Percentiles rank a stretch among this genome's conserved stretches.
These are phyloP conservation scores for Hortaea werneckii DNA, from an alignment of 2,329 filamentous ascomycete genomes.

Conservation along the genomic window DNA sequence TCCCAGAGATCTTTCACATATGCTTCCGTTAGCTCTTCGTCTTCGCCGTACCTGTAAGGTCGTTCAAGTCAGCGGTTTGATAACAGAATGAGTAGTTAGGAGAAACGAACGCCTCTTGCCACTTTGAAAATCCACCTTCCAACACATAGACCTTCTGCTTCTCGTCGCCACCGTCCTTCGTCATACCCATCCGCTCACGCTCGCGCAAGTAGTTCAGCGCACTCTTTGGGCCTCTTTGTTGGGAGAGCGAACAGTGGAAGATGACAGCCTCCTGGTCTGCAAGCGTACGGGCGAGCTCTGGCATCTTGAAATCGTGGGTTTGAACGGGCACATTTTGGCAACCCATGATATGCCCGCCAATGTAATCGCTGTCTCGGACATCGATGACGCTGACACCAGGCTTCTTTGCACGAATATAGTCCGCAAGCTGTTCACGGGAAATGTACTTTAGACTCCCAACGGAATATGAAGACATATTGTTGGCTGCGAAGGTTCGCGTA, in stretches of 20 bases:
- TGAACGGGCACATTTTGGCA: slow-evolving; percentile 65
- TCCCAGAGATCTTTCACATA: slow-evolving; percentile 5
- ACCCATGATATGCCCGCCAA: slow-evolving; percentile 79
- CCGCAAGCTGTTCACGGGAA: slow-evolving; percentile 56
- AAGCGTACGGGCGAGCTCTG: slow-evolving; percentile 71
- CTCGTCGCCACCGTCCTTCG: slow-evolving; percentile 18
- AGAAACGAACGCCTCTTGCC: slow-evolving; percentile 61
- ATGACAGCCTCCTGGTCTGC: slow-evolving; percentile 72
- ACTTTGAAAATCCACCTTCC: slow-evolving; percentile 73
- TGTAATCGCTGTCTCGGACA: slow-evolving; percentile 80
- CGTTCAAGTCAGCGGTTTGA: neutral
- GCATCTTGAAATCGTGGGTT: slow-evolving; percentile 64
- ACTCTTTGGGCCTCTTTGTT: slow-evolving; percentile 78
- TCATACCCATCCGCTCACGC: slow-evolving; percentile 43
- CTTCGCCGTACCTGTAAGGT: slow-evolving; percentile 3
- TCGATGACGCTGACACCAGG: slow-evolving; percentile 63
- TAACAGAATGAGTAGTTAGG: neutral
- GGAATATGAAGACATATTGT: slow-evolving; percentile 23
- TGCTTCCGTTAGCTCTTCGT: slow-evolving; percentile 2
- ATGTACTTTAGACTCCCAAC: slow-evolving; percentile 58
- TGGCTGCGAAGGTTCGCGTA: neutral
- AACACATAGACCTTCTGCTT: slow-evolving; percentile 69
- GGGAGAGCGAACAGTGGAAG: slow-evolving; percentile 88
- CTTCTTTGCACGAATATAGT: slow-evolving; percentile 39
- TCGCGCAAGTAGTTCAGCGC: slow-evolving; percentile 71